These are phyloP conservation scores for Prunus mume DNA, from an alignment of 306 rosid species.

Conservation along the genomic window DNA sequence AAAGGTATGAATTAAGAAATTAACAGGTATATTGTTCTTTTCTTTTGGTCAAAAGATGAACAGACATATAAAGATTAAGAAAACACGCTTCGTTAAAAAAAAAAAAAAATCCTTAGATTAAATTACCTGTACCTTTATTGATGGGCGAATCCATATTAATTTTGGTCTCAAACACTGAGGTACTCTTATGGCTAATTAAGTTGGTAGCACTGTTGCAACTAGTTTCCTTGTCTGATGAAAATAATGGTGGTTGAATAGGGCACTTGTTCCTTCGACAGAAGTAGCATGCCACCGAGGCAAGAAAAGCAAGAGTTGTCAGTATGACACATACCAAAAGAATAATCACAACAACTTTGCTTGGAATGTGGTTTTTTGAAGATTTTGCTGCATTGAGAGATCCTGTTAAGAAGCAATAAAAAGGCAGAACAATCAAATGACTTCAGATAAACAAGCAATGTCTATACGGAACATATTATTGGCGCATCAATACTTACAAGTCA, in stretches of 20 bases:
- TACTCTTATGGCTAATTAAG: constrained; percentile 56
- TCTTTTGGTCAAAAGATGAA: background rate
- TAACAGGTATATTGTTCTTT: background rate
- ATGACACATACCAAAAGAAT: constrained; percentile 52
- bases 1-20: background rate
- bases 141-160: constrained; percentile 36
- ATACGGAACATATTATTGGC: background rate
- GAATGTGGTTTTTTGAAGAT: constrained; percentile 57
- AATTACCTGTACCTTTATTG: constrained; percentile 50
- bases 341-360: constrained; percentile 57
- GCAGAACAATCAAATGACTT: constrained; percentile 8
- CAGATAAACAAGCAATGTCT: background rate
- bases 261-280: constrained; percentile 43
- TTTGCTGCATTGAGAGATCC: constrained; percentile 46
- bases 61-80: background rate
- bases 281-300: constrained; percentile 57
- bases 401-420: constrained; percentile 40
- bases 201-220: constrained; percentile 62
- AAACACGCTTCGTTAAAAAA: background rate
- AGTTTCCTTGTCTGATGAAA: constrained; percentile 60
- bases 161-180: constrained; percentile 51
- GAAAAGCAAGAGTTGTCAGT: constrained; percentile 65
- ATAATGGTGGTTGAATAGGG: constrained; percentile 44
- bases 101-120: background rate
- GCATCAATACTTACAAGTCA: background rate